Evolutionary conservation across 768 basidiomycete species (phyloP).

Genomic region (Mycena leptocephala): DNA sequence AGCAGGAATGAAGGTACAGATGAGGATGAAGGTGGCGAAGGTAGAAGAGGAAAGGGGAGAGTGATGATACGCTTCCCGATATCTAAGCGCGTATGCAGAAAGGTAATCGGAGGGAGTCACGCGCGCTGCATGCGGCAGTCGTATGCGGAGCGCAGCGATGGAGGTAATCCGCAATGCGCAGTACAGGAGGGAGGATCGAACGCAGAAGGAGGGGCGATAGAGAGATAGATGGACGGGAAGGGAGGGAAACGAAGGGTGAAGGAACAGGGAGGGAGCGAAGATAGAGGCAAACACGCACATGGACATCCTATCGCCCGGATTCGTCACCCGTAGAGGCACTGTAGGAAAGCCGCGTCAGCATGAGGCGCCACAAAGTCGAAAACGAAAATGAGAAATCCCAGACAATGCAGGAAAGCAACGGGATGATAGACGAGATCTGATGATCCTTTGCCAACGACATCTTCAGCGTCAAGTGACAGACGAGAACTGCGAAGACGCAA

Average conservation of each 20-base stretch:
- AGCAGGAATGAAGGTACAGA: background rate
- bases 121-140: background rate
- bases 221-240: too few species aligned
- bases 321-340: conserved; percentile 35
- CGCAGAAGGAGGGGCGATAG: background rate
- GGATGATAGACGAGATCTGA: background rate
- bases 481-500: background rate
- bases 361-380: background rate
- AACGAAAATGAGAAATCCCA: background rate
- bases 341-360: conserved; percentile 11
- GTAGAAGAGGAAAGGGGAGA: background rate
- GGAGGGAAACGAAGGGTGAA: too few species aligned
- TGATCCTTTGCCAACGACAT: background rate
- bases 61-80: background rate
- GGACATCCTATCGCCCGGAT: conserved; percentile 34
- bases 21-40: background rate
- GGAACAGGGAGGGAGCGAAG: background rate
- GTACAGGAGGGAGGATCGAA: background rate
- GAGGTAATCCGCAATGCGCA: conserved; percentile 14
- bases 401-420: background rate
- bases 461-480: background rate
- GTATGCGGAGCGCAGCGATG: background rate
- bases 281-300: conserved; percentile 23
- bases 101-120: conserved; percentile 19
- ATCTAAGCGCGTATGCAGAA: conserved; percentile 19